These are phyloP conservation scores for Cyclotella baltica DNA, from an alignment of 108 stramenopile species.

Conservation along the genomic window DNA sequence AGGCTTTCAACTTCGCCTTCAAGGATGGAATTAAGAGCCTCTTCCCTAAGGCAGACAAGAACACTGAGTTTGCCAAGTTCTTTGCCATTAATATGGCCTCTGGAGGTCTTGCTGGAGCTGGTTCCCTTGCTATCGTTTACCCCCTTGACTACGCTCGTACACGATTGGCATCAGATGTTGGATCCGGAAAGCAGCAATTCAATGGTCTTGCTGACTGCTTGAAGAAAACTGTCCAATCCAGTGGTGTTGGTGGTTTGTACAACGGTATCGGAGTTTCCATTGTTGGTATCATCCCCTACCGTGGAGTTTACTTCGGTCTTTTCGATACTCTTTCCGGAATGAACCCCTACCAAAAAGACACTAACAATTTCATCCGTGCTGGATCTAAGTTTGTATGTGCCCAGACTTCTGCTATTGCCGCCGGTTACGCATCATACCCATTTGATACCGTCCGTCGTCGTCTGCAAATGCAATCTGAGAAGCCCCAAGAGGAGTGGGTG, in stretches of 20 bases:
- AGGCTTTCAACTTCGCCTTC: slow-evolving; percentile 99
- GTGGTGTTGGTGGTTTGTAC: slow-evolving; percentile 94
- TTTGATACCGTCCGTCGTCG: slow-evolving; percentile 99
- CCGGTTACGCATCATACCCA: slow-evolving; percentile 99
- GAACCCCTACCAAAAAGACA: slow-evolving; percentile 97
- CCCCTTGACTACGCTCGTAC: slow-evolving; percentile 99
- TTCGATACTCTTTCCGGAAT: slow-evolving; percentile 97
- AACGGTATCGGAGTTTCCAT: slow-evolving; percentile 98
- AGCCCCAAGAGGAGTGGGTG: slow-evolving; percentile 93
- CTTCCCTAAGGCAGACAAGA: slow-evolving; percentile 98
- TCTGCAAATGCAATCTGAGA: slow-evolving; percentile 99
- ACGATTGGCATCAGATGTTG: slow-evolving; percentile 98
- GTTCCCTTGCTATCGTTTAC: slow-evolving; percentile 97
- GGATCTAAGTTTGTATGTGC: slow-evolving; percentile 97
- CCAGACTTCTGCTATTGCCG: slow-evolving; percentile 92
- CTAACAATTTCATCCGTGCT: slow-evolving; percentile 85
- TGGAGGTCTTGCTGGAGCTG: slow-evolving; percentile 97
- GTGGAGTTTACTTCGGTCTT: slow-evolving; percentile 98
- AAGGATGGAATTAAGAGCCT: slow-evolving; percentile 97
- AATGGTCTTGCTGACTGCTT: slow-evolving; percentile 97
- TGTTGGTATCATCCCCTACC: slow-evolving; percentile 98
- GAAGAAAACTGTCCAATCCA: slow-evolving; percentile 85
- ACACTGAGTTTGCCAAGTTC: slow-evolving; percentile 95
- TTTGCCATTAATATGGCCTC: slow-evolving; percentile 97
- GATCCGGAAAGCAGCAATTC: slow-evolving; percentile 94